phyloP scores from a whole-genome alignment of 1,284 basidiomycete genomes.

The Leccinum pachyderme region DNA sequence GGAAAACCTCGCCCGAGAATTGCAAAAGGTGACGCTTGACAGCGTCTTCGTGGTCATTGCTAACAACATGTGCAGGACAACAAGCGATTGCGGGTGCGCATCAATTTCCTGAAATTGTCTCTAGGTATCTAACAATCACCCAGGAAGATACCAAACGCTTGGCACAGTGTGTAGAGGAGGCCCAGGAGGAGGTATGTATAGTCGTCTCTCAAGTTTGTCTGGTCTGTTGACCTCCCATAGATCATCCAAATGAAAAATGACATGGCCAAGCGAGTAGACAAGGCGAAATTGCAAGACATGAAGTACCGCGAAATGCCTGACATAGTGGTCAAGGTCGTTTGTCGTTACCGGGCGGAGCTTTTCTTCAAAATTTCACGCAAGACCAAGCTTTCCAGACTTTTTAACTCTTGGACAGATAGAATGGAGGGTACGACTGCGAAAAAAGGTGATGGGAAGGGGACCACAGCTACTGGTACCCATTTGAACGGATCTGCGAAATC shows the following conservation, averaged over 20 bases:
- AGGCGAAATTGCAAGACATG: constrained; percentile 68
- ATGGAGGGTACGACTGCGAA: constrained; percentile 61
- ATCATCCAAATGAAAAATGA: constrained; percentile 74
- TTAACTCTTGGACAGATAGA: constrained; percentile 82
- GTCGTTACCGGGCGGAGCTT: constrained; percentile 81
- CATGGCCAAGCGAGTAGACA: constrained; percentile 71
- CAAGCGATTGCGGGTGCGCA: constrained; percentile 73
- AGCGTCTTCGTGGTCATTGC: constrained; percentile 2
- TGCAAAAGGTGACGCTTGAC: constrained; percentile 65
- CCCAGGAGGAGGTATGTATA: constrained; percentile 67
- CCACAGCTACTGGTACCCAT: constrained; percentile 29
- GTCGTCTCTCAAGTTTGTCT: constrained; percentile 3
- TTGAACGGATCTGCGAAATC: constrained; percentile 49
- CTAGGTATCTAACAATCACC: constrained; percentile 20
- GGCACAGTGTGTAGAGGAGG: constrained; percentile 74
- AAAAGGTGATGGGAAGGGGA: constrained; percentile 35
- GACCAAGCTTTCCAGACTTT: constrained; percentile 74
- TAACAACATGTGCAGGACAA: constrained; percentile 59
- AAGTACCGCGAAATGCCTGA: constrained; percentile 79
- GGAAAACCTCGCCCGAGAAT: constrained; percentile 79
- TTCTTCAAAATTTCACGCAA: constrained; percentile 88
- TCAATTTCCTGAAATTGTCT: not conserved
- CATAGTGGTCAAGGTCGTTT: constrained; percentile 80
- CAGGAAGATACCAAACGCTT: constrained; percentile 81
- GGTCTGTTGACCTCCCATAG: constrained; percentile 36